These are phyloP conservation scores for Keithomyces neogunnii DNA, from an alignment of 2,329 filamentous ascomycete genomes.

Conservation along the genomic window DNA sequence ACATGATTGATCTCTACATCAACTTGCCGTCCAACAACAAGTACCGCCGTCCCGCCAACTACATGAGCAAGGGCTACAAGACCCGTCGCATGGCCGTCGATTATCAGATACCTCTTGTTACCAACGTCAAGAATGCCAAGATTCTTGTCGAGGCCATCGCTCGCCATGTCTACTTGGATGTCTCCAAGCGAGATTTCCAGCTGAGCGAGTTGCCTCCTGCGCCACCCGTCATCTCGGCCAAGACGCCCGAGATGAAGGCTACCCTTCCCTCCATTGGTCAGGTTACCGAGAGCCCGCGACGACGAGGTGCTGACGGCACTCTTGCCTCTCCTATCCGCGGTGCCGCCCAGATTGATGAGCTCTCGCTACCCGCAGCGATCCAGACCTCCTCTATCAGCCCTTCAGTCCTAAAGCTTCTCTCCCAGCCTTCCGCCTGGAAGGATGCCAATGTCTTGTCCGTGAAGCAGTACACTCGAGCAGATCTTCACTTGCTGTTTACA, in stretches of 20 bases:
- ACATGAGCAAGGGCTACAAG: conserved; percentile 96
- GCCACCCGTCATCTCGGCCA: conserved; percentile 56
- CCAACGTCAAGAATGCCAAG: conserved; percentile 99
- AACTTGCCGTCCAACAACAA: conserved; percentile 98
- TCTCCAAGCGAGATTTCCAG: conserved; percentile 81
- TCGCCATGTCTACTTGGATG: conserved; percentile 75
- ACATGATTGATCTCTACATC: conserved; percentile 97
- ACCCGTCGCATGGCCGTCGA: conserved; percentile 97
- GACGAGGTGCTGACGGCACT: conserved; percentile 17
- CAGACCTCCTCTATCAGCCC: conserved; percentile 47
- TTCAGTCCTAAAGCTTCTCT: conserved; percentile 63
- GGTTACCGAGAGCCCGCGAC: conserved; percentile 26
- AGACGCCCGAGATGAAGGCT: conserved; percentile 52
- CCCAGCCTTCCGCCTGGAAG: conserved; percentile 74
- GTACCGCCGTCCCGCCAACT: conserved; percentile 92
- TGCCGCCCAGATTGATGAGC: conserved; percentile 30
- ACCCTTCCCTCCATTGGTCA: conserved; percentile 29
- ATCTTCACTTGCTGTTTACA: conserved; percentile 90
- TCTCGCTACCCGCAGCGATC: conserved; percentile 36
- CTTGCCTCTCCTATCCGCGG: conserved; percentile 15
- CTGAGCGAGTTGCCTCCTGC: conserved; percentile 73
- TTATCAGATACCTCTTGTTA: conserved; percentile 91
- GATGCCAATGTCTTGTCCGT: conserved; percentile 86
- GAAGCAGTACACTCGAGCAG: conserved; percentile 76
- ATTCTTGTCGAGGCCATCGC: conserved; percentile 91